A percentile compares a stretch with the other conserved stretches of the same genome.
Conservation (phyloP, 345 rosid species). For the Gossypium longicalyx region DNA sequence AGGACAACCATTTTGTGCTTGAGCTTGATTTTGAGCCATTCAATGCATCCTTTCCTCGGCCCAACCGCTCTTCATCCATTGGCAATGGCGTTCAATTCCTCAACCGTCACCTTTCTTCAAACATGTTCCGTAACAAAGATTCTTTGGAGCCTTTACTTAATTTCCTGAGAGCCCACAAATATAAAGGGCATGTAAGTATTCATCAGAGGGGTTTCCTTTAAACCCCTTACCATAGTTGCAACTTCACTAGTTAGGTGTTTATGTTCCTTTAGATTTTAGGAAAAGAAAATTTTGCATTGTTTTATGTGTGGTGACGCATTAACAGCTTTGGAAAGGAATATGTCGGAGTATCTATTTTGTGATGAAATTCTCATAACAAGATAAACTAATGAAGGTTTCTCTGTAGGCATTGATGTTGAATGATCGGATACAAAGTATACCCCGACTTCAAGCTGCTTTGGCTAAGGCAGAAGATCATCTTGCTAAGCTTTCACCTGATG, state of each 20-base stretch:
- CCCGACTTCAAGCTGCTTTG: constrained; percentile 59
- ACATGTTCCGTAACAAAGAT: constrained; percentile 88
- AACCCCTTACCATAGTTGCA: background rate
- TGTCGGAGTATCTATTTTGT: background rate
- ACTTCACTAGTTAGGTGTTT: background rate
- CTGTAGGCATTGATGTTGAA: constrained; percentile 85
- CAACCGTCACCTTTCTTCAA: constrained; percentile 93
- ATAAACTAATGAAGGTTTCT: background rate
- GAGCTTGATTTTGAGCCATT: constrained; percentile 99
- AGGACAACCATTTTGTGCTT: constrained; percentile 46
- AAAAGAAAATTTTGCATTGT: background rate
- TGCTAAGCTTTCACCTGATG: constrained; percentile 61
- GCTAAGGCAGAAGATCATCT: constrained; percentile 85
- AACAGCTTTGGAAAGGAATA: background rate
- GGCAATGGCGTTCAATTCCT: constrained; percentile 99
- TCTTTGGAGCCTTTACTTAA: constrained; percentile 80
- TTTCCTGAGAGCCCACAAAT: constrained; percentile 76
- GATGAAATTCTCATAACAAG: background rate
- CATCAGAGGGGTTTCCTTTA: background rate
- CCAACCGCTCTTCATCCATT: constrained; percentile 84
- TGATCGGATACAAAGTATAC: constrained; percentile 67
- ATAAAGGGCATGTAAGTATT: constrained; percentile 84
- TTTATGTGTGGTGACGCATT: background rate
- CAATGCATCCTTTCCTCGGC: constrained; percentile 82
- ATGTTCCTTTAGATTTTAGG: background rate